Evolutionary conservation across 805 yeast species (phyloP).

Genomic region (Kodamaea sagamina): DNA sequence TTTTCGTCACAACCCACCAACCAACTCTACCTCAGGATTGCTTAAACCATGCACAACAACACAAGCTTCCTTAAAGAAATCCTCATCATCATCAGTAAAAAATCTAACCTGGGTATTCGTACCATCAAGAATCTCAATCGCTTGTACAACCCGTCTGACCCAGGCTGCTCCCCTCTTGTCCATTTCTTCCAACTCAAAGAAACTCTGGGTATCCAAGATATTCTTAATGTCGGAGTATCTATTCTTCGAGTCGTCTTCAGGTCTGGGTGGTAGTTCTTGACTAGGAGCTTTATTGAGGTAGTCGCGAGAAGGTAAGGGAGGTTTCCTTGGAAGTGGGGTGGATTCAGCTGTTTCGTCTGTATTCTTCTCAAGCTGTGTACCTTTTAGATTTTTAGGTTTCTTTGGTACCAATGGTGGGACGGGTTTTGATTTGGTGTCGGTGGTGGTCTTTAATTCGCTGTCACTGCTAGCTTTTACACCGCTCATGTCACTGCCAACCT

Average conservation of each 20-base stretch:
- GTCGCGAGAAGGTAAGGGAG: slow-evolving; percentile 33
- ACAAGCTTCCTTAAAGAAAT: slow-evolving; percentile 25
- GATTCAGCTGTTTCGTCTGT: not conserved
- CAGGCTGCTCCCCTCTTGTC: slow-evolving; percentile 42
- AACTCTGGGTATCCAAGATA: slow-evolving; percentile 26
- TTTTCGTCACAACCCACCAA: no score
- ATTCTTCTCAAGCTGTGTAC: slow-evolving; percentile 17
- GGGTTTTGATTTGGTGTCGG: not conserved
- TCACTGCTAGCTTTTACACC: not conserved
- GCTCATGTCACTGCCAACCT: not conserved
- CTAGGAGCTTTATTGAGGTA: not conserved
- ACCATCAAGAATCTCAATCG: slow-evolving; percentile 31
- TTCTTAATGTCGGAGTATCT: slow-evolving; percentile 20
- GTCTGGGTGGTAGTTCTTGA: slow-evolving; percentile 15
- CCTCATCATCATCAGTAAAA: slow-evolving; percentile 38
- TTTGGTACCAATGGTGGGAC: slow-evolving; percentile 45
- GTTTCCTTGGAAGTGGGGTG: slow-evolving; percentile 22
- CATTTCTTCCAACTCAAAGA: slow-evolving; percentile 35
- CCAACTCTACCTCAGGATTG: not conserved
- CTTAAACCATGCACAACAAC: not conserved
- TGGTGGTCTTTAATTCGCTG: no score
- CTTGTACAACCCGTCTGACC: slow-evolving; percentile 35
- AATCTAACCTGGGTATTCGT: slow-evolving; percentile 31
- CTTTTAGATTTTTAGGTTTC: slow-evolving; percentile 46
- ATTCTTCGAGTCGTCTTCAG: slow-evolving; percentile 9